Evolutionary conservation across 2,329 filamentous ascomycete genomes (phyloP).

Genomic region (Cladosporium halotolerans): DNA sequence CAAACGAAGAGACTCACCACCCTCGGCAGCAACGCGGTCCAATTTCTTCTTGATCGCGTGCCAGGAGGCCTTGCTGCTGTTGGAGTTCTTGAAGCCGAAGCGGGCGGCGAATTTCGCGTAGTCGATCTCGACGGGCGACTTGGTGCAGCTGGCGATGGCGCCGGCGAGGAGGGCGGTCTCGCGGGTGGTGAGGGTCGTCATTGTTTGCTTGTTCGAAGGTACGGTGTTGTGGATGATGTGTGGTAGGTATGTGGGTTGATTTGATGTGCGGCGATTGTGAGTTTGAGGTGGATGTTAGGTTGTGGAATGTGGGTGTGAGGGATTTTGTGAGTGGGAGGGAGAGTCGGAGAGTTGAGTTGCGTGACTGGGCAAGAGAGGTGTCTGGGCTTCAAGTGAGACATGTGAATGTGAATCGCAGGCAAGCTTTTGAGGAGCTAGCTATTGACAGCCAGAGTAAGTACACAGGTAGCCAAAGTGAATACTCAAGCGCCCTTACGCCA

Average conservation of each 20-base stretch:
- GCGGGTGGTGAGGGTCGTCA: constrained; percentile 18
- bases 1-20: not conserved
- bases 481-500: no score
- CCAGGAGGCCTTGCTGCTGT: constrained; percentile 18
- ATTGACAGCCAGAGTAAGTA: no score
- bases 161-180: constrained; percentile 20
- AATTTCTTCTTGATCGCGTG: not conserved
- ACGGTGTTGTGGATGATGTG: not conserved
- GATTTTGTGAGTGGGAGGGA: no score
- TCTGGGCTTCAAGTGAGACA: no score
- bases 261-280: not conserved
- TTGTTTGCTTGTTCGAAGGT: not conserved
- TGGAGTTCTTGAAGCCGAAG: constrained; percentile 30
- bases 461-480: no score
- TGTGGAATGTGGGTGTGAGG: no score
- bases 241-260: not conserved
- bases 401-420: no score
- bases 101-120: constrained; percentile 20
- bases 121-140: constrained; percentile 16
- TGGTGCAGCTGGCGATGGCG: constrained; percentile 8
- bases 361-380: no score
- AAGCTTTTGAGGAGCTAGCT: no score
- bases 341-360: no score
- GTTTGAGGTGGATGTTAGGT: no score
- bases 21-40: not conserved